Base-by-base conservation (phyloP, 2,329 filamentous ascomycete genomes). In the Taxawa tesnikishii region DNA sequence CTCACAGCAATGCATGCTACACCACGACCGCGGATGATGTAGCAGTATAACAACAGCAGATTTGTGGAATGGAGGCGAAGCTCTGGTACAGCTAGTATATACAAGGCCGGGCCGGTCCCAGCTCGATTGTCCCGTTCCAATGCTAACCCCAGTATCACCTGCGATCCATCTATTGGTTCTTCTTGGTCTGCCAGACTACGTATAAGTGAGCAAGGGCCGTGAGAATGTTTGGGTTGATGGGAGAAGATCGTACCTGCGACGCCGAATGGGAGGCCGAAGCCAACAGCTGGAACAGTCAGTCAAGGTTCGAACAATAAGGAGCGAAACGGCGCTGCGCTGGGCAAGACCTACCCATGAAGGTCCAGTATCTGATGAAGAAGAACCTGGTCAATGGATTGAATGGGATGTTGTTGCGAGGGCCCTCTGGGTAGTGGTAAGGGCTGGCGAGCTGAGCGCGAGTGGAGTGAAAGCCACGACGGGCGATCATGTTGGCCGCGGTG, bases 341-440 rank as follows among this genome's bases (percentile, higher is more conserved):
- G 5, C 5, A 7, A 5, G 27, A 62, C 67, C 41, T 55, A 82
- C 78, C 59, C 71, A 78, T 78, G 68, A 82, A 90, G 42, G 57
- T 56, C 80, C 84, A 92, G 77, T 81, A 98, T 63, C 79, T 72
- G 48, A 83, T 41, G 45, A 67, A 73, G 60, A 98, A 98, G 66
- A 71, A 81, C 65, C 77, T 83, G 57, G 78, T 88, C 67, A 83
- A 71, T 47, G 90, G 82, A 73, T 98, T 93, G 77, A 98, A 98
- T 46, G 90, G 90, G 46, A 98, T 65, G 74, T 94, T 96, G 70
- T 73, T 79, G 64, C 84, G 81, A 54, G 88, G 83, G 45, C 88
- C 90, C 70, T 96, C 88, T 50, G 88, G 80, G 70, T 98, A 98
- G 73, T 98, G 90, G 79, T 93, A 94, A 43, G 87, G 87, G 58